Evolutionary conservation across 179 eudicot species (phyloP).

Genomic region (Silene coronaria): DNA sequence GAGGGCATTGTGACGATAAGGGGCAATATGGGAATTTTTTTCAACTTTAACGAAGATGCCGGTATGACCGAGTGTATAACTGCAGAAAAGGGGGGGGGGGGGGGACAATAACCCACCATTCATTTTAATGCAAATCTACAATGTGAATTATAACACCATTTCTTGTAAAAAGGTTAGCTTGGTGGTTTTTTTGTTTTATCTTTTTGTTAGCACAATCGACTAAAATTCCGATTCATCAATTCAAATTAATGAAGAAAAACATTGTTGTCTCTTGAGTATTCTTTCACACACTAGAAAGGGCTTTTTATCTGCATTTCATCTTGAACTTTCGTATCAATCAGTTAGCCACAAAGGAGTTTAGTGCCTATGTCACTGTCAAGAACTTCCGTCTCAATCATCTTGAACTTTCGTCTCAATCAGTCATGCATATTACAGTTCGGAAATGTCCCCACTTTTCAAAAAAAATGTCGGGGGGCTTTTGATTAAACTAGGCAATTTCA

Average conservation of each 20-base stretch:
- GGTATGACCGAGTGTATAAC: conserved; percentile 16
- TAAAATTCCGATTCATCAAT: conserved; percentile 13
- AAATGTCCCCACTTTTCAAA: no score
- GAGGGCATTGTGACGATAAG: conserved; percentile 12
- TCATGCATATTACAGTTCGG: background rate
- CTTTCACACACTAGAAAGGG: background rate
- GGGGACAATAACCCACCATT: background rate
- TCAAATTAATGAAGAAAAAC: background rate
- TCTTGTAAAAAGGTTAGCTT: conserved; percentile 4
- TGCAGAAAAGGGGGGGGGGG: background rate
- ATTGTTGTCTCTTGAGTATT: background rate
- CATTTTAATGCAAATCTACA: background rate
- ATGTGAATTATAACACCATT: conserved; percentile 12
- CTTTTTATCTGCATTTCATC: background rate
- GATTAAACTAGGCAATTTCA: no score
- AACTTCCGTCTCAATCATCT: background rate
- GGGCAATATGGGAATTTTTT: background rate
- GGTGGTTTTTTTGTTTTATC: conserved; percentile 4
- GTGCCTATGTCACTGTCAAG: background rate
- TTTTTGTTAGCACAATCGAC: conserved; percentile 3
- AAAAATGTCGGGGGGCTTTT: no score
- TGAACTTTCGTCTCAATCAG: background rate
- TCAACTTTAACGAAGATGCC: background rate
- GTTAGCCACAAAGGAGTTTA: background rate
- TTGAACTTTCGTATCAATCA: background rate